phyloP scores from a whole-genome alignment of 1,139 yeast species.

The Suhomyces yuchorum region DNA sequence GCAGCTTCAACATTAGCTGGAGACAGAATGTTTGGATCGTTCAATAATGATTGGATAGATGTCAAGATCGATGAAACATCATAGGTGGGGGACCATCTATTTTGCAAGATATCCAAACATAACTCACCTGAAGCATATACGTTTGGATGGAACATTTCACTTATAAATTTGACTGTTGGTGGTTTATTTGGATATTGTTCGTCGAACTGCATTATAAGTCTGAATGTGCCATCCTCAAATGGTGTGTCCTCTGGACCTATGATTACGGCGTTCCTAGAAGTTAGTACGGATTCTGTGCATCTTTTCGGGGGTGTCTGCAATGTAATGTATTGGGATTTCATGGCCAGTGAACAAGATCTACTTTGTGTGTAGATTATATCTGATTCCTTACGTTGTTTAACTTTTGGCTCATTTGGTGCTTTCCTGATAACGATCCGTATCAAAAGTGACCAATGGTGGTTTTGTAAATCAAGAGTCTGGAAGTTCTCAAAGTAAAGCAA shows the following conservation, averaged over 20 bases:
- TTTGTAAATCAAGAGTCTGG: too few species aligned
- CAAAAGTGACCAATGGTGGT: too few species aligned
- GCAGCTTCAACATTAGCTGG: constrained; percentile 99
- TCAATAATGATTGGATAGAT: constrained; percentile 79
- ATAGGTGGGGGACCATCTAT: constrained; percentile 98
- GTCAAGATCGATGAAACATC: constrained; percentile 97
- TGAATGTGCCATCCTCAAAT: constrained; percentile 96
- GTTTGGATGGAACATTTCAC: constrained; percentile 97
- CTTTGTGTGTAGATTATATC: too few species aligned
- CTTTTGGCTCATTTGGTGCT: too few species aligned
- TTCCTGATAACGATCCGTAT: too few species aligned
- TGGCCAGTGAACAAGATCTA: too few species aligned
- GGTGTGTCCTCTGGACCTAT: constrained; percentile 98
- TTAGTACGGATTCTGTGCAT: constrained; percentile 13
- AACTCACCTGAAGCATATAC: constrained; percentile 95
- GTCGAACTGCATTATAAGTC: constrained; percentile 83
- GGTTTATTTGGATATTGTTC: constrained; percentile 98
- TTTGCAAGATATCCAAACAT: constrained; percentile 92
- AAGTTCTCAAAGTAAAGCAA: too few species aligned
- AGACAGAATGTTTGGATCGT: constrained; percentile 94
- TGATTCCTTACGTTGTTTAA: not conserved
- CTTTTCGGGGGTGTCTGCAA: too few species aligned
- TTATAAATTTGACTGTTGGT: constrained; percentile 84
- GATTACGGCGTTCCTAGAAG: constrained; percentile 80
- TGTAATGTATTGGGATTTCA: too few species aligned